These are phyloP conservation scores for Pyrus bretschneideri DNA, from an alignment of 306 rosid genomes.

Conservation along the genomic window DNA sequence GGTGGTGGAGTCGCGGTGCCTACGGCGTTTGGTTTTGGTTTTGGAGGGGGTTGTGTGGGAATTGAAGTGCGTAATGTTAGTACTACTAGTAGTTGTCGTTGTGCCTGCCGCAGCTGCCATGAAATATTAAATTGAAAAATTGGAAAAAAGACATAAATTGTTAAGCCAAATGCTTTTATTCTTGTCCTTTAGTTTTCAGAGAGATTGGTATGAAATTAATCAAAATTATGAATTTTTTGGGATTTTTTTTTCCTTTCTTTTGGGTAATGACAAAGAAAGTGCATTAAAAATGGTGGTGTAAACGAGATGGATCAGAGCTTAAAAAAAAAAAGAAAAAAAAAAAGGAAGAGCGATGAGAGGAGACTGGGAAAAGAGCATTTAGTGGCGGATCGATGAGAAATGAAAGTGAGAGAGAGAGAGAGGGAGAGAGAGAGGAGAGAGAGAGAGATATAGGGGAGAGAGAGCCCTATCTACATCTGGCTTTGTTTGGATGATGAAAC, in stretches of 20 bases:
- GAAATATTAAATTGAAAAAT: conserved; percentile 10
- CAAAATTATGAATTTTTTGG: background rate
- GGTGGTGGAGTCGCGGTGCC: conserved; percentile 39
- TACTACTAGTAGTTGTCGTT: conserved; percentile 21
- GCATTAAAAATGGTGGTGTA: conserved; percentile 47
- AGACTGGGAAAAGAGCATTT: background rate
- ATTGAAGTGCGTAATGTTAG: conserved; percentile 31
- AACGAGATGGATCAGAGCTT: conserved; percentile 36
- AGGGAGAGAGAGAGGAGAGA: background rate
- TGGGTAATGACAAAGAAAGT: background rate
- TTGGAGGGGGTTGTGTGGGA: conserved; percentile 51
- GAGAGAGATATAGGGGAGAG: background rate
- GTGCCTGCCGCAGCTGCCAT: conserved; percentile 48
- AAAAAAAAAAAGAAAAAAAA: conserved; percentile 11
- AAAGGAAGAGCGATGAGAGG: background rate
- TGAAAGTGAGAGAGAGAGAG: background rate
- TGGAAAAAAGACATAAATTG: background rate
- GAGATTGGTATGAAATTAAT: conserved; percentile 18
- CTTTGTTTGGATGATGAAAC: background rate
- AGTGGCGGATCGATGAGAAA: background rate
- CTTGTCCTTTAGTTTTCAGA: conserved; percentile 42
- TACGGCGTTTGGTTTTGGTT: conserved; percentile 60
- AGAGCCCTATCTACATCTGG: background rate
- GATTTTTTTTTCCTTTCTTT: background rate
- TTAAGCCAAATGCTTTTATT: background rate